Evolutionary conservation across 2,329 filamentous ascomycete genomes (phyloP).

Genomic region (Ophiocordyceps camponoti-floridani): DNA sequence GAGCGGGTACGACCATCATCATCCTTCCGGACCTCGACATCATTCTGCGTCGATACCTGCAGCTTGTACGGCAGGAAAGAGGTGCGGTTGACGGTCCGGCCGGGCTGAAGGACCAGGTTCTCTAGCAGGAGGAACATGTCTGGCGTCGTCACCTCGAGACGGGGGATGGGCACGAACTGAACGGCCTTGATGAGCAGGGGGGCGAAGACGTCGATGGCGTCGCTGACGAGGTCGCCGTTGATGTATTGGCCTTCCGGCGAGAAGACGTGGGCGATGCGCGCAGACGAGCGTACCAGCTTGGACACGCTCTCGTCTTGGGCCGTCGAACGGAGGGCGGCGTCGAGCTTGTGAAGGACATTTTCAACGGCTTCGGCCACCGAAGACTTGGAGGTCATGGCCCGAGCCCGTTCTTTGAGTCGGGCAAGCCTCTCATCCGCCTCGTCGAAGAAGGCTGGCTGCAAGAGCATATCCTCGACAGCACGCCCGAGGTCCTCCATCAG

Average conservation of each 20-base stretch:
- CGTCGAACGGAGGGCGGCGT: conserved; percentile 50
- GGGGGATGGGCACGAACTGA: conserved; percentile 78
- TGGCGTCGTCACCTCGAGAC: conserved; percentile 72
- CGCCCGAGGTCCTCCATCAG: conserved; percentile 57
- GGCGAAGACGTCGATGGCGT: conserved; percentile 64
- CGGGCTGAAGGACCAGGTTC: conserved; percentile 80
- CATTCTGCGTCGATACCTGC: conserved; percentile 67
- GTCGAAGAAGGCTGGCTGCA: conserved; percentile 72
- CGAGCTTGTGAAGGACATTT: conserved; percentile 48
- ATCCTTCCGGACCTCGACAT: conserved; percentile 69
- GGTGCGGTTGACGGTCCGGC: conserved; percentile 62
- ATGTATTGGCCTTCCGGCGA: conserved; percentile 45
- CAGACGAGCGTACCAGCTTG: conserved; percentile 46
- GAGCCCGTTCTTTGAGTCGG: conserved; percentile 32
- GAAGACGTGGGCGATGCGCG: conserved; percentile 51
- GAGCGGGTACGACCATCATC: conserved; percentile 39
- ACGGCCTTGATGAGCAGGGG: conserved; percentile 60
- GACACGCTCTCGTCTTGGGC: conserved; percentile 54
- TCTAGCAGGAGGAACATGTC: conserved; percentile 75
- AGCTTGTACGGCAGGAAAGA: conserved; percentile 81
- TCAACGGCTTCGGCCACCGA: conserved; percentile 58
- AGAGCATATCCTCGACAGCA: conserved; percentile 64
- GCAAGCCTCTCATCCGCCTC: conserved; percentile 41
- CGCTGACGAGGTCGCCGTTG: conserved; percentile 56
- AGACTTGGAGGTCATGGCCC: conserved; percentile 49